Evolutionary conservation across 2,329 filamentous ascomycete genomes (phyloP).

Genomic region (Fusarium austroafricanum): DNA sequence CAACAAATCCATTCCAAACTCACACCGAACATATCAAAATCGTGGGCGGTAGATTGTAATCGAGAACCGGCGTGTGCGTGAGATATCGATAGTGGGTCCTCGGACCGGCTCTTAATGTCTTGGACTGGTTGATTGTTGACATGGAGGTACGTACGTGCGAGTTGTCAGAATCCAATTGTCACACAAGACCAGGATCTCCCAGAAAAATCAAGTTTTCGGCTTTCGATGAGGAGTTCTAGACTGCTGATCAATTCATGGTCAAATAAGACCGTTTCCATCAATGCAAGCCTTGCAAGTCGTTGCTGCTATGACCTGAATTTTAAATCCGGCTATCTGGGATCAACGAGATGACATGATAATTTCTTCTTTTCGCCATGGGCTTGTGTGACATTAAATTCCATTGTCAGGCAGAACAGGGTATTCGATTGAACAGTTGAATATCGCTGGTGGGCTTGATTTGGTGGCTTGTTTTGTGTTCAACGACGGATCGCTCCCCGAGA

Average conservation of each 20-base stretch:
- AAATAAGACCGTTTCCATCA: neutral
- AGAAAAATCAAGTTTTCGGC: slow-evolving; percentile 23
- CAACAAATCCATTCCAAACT: neutral
- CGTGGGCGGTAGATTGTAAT: neutral
- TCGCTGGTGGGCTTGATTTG: neutral
- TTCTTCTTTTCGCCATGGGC: neutral
- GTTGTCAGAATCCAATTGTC: neutral
- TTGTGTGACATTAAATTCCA: neutral
- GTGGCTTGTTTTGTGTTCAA: neutral
- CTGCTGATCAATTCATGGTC: slow-evolving; percentile 1
- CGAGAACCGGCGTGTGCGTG: neutral
- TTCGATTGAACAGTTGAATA: neutral
- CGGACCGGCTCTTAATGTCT: neutral
- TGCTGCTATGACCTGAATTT: neutral
- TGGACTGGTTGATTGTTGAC: neutral
- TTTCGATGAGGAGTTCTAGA: neutral
- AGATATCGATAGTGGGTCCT: neutral
- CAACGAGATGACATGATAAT: neutral
- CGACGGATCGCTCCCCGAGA: neutral
- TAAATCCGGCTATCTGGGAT: neutral
- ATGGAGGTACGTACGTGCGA: neutral
- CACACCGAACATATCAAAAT: neutral
- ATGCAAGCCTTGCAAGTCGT: neutral
- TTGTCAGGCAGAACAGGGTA: neutral
- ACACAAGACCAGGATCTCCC: neutral